Evolutionary conservation across 2,329 filamentous ascomycete species (phyloP), one percentile per base, ranked within the genome.

Genomic region (Ploettnerulaceae sp.): DNA sequence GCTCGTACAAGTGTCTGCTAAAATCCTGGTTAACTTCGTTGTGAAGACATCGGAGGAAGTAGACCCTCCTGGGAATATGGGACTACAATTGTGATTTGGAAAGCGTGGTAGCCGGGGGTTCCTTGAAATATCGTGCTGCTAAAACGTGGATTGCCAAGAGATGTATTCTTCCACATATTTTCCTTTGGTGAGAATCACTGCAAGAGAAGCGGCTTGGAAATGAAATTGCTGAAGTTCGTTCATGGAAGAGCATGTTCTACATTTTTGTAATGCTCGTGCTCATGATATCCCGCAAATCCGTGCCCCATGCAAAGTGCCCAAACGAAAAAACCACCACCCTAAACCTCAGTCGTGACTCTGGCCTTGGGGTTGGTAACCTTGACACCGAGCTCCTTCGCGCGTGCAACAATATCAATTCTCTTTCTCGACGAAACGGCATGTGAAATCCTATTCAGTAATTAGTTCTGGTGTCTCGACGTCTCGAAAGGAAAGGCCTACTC

Each of bases 301-400:
- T 57, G 40, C 52, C 56, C 61, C 57, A 60, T 60, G 58, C 59
- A 60, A 63, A 43, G 32, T 53, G 53, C 51, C 56, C 57, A 56
- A 62, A 61, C 62, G 47, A 53, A 58, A 60, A 58, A 51, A 49
- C 45, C 53, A 59, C 26, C 50, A 37, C 38, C 49, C 80, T 82
- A 86, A 67, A 84, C 77, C 83, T 98, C 93, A 65, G 89, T 95
- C 66, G 91, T 95, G 72, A 98, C 86, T 82, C 91, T 94, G 69
- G 90, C 93, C 87, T 96, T 95, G 75, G 88, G 74, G 82, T 98
- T 98, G 71, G 93, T 98, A 72, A 98, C 91, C 87, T 98, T 98
- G 72, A 98, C 93, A 69, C 90, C 89, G 69, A 98, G 78, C 75
- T 95, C 85, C 87, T 97, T 97, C 61, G 93, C 93, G 73, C 91